phyloP scores from a whole-genome alignment of 768 basidiomycete genomes.

The Dioszegia aurantiaca region DNA sequence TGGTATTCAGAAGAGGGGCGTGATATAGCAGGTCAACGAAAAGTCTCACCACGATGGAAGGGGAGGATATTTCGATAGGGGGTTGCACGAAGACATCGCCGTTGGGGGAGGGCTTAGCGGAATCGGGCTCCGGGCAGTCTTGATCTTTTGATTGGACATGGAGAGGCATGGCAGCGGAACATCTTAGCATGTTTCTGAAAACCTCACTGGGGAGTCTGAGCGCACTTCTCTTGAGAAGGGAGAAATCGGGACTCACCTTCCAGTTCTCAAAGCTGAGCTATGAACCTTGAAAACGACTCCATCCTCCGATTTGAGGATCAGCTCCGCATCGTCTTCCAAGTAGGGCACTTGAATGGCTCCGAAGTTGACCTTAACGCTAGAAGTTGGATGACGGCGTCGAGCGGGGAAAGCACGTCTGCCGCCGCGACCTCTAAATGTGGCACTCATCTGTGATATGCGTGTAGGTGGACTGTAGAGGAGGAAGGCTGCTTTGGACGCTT shows the following conservation, averaged over 20 bases:
- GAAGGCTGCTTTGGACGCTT: background rate
- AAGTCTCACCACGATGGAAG: conserved; percentile 5
- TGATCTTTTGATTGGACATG: background rate
- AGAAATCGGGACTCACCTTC: conserved; percentile 15
- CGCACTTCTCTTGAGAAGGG: background rate
- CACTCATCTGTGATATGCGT: too few relatives aligned
- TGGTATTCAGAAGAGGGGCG: background rate
- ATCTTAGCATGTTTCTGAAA: conserved; percentile 2
- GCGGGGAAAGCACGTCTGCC: background rate
- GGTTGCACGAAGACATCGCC: too few relatives aligned
- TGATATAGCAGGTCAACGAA: conserved; percentile 9
- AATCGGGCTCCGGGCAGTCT: too few relatives aligned
- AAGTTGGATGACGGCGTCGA: background rate
- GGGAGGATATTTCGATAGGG: conserved; percentile 11
- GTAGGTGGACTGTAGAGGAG: background rate
- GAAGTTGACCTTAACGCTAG: background rate
- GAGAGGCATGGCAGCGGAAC: background rate
- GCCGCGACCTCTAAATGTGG: conserved; percentile 2
- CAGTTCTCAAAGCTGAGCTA: conserved; percentile 19
- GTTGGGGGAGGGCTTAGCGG: background rate
- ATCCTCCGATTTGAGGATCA: conserved; percentile 19
- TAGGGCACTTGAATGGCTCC: conserved; percentile 2
- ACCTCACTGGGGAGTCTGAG: background rate
- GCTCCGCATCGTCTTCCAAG: conserved; percentile 20
- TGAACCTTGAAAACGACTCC: conserved; percentile 21